Conservation (phyloP, 306 rosid species). For the Corylus heterophylla region DNA sequence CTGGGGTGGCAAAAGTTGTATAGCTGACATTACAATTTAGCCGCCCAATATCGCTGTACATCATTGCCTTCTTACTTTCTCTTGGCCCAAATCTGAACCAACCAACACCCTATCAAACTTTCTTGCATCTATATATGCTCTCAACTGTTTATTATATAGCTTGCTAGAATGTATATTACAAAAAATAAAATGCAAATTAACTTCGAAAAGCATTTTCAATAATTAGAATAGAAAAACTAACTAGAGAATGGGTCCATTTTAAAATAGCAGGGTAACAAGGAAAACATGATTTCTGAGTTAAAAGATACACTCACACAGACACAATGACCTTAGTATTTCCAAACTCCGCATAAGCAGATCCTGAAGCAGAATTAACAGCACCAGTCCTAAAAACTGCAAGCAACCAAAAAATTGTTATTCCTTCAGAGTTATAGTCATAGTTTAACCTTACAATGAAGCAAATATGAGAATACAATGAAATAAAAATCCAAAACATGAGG, state of each 20-base stretch:
- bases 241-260: neutral
- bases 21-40: conserved; percentile 84
- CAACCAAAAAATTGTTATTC: conserved; percentile 13
- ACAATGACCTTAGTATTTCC: conserved; percentile 96
- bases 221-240: neutral
- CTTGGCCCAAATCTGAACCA: conserved; percentile 86
- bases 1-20: conserved; percentile 79
- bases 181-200: neutral
- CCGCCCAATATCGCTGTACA: conserved; percentile 87
- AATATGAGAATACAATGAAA: neutral
- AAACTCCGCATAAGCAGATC: conserved; percentile 96
- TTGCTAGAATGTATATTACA: conserved; percentile 3
- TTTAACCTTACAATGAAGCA: neutral
- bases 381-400: conserved; percentile 87
- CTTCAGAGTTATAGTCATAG: neutral
- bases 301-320: conserved; percentile 77
- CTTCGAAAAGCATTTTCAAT: neutral
- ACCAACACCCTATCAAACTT: conserved; percentile 6
- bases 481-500: neutral
- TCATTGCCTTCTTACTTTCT: conserved; percentile 97
- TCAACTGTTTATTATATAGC: neutral
- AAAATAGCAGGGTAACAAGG: conserved; percentile 14
- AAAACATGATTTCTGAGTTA: conserved; percentile 1
- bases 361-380: conserved; percentile 95
- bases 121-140: neutral